A percentile compares a stretch with the other conserved stretches of the same genome.
Conservation (phyloP, 2,329 filamentous ascomycete genomes). For the Aspergillus ustus region DNA sequence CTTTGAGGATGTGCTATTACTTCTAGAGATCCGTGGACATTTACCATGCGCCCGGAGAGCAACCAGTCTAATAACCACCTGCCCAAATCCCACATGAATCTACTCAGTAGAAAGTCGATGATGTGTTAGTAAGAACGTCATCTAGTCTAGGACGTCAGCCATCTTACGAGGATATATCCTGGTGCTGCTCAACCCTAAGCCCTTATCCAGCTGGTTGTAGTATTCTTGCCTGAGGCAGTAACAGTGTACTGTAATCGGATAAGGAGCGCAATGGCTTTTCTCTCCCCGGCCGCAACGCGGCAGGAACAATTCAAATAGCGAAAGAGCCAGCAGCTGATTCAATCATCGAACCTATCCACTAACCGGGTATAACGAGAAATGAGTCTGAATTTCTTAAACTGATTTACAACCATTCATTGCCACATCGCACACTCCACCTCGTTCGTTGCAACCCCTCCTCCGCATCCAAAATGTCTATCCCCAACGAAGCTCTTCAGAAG, state of each 20-base stretch:
- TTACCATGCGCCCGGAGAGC: too few species aligned
- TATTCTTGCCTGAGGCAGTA: conserved; percentile 13
- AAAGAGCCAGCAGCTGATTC: not conserved
- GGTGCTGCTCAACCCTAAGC: conserved; percentile 25
- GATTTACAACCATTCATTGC: not conserved
- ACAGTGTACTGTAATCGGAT: conserved; percentile 13
- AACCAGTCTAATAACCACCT: too few species aligned
- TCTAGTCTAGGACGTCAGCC: too few species aligned
- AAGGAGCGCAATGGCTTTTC: not conserved
- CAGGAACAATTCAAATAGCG: not conserved
- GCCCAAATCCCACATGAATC: too few species aligned
- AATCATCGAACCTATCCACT: too few species aligned
- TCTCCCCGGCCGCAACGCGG: conserved; percentile 1
- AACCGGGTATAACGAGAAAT: not conserved
- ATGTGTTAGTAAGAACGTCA: not conserved
- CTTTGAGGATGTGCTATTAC: not conserved
- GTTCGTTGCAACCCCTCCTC: conserved; percentile 5
- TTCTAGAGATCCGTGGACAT: too few species aligned
- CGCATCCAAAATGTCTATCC: conserved; percentile 75
- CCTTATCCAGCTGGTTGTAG: conserved; percentile 21
- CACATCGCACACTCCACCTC: not conserved
- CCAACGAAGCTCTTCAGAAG: conserved; percentile 93
- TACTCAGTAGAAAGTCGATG: not conserved
- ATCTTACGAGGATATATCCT: too few species aligned
- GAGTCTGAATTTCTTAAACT: not conserved